phyloP scores from a whole-genome alignment of 768 basidiomycete genomes.

The Termitomyces sp. region DNA sequence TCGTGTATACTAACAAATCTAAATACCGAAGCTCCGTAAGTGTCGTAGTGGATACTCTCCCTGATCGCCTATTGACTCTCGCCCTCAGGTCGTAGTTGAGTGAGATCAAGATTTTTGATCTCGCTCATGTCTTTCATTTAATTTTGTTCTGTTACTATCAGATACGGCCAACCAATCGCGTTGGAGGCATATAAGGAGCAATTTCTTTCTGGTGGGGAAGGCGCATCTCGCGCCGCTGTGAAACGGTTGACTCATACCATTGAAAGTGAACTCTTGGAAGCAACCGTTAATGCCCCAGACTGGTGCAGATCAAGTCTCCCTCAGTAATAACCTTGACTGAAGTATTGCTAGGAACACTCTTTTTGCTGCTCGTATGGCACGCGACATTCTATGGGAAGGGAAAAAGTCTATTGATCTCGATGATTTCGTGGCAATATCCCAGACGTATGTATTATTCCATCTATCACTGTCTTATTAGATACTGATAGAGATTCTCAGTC shows the following conservation, averaged over 20 bases:
- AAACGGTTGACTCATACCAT: slow-evolving; percentile 80
- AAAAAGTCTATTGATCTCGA: slow-evolving; percentile 72
- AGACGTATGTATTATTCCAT: slow-evolving; percentile 62
- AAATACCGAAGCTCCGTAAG: slow-evolving; percentile 90
- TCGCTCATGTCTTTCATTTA: slow-evolving; percentile 8
- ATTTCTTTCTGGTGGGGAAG: slow-evolving; percentile 67
- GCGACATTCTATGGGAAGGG: slow-evolving; percentile 88
- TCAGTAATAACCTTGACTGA: background rate
- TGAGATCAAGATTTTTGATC: slow-evolving; percentile 26
- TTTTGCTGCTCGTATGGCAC: slow-evolving; percentile 86
- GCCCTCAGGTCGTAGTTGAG: slow-evolving; percentile 64
- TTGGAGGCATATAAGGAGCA: slow-evolving; percentile 71
- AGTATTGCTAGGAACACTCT: slow-evolving; percentile 69
- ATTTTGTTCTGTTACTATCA: slow-evolving; percentile 33
- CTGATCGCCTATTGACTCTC: background rate
- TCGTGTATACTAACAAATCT: slow-evolving; percentile 93
- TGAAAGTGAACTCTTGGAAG: slow-evolving; percentile 60
- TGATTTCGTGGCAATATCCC: slow-evolving; percentile 80
- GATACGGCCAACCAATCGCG: slow-evolving; percentile 78
- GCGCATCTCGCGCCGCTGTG: slow-evolving; percentile 69
- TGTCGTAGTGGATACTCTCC: slow-evolving; percentile 18
- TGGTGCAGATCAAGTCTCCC: slow-evolving; percentile 52
- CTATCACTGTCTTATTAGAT: background rate
- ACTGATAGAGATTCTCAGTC: slow-evolving; percentile 34
- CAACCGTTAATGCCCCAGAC: slow-evolving; percentile 89